Base-by-base conservation (phyloP, 2,329 filamentous ascomycete species). In the Cladophialophora carrionii region DNA sequence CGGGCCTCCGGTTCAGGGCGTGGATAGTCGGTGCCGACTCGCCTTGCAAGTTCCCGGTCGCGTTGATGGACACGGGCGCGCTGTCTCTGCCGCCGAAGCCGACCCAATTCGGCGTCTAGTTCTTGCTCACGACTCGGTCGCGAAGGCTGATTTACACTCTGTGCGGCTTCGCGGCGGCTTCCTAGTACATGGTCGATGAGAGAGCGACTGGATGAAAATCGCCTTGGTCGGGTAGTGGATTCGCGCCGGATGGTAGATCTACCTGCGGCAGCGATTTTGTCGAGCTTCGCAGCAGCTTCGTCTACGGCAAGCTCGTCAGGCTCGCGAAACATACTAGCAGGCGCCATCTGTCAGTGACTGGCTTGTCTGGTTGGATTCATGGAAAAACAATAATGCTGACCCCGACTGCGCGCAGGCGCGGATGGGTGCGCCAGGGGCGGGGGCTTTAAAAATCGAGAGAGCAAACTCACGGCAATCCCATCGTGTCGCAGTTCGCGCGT, bases 241-340 rank as follows among this genome's bases (percentile, higher is more conserved):
- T 82, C 80, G 64, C 86, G 83, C 66, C 86, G 83, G 72, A 88
- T 88, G 49, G 83, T 76, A 46, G 84, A 87, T 73, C 85, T 83
- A 46, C 62, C 46, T 62, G 81, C 77, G 62, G 79, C 74, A 54
- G 83, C 83, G 63, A 81, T 81, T 43, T 80, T 75, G 72, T 87
- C 85, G 68, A 74, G 75, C 74, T 85, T 86, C 68, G 78, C 73
- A 60, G 78, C 74, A 64, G 78, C 76, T 61, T 68, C 64, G 61
- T 78, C 80, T 26, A 76, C 74, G 62, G 79, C 77, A 65, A 80
- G 76, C 55, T 80, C 78, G 48, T 80, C 78, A 58, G 83, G 83
- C 73, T 84, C 82, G 74, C 80, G 80, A 79, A 81, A 87, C 76
- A 87, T 81, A 67, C 82, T 83, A 69, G 2, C 58, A 22, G 4